A percentile compares a stretch with the other conserved stretches of the same genome.
Conservation (phyloP, 169 alveolate species). For the Eimeria maxima region DNA sequence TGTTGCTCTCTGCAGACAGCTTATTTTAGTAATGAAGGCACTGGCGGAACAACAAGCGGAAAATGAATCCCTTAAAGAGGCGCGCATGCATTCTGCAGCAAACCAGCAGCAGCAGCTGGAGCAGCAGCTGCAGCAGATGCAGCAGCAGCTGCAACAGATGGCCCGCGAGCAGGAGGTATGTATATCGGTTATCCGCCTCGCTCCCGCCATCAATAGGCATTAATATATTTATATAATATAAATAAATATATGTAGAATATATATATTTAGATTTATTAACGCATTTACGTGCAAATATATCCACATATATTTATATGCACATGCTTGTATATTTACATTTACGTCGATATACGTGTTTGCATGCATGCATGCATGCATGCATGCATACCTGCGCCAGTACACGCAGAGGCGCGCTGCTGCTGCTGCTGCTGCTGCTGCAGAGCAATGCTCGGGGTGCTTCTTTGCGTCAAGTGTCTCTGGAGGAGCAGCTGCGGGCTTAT, state of each 20-base stretch:
- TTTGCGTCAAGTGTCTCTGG: too few species aligned
- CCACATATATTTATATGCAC: not conserved
- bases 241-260: too few species aligned
- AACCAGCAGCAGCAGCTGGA: not conserved
- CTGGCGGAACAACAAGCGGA: slow-evolving; percentile 56
- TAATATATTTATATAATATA: too few species aligned
- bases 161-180: slow-evolving; percentile 45
- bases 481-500: too few species aligned
- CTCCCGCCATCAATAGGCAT: too few species aligned
- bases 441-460: too few species aligned
- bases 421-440: too few species aligned
- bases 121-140: slow-evolving; percentile 29
- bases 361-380: too few species aligned
- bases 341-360: not conserved
- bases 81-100: slow-evolving; percentile 5
- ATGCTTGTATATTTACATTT: not conserved
- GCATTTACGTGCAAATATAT: not conserved
- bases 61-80: slow-evolving; percentile 19
- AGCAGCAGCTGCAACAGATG: slow-evolving; percentile 56
- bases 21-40: slow-evolving; percentile 47
- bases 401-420: too few species aligned
- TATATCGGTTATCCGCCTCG: not conserved
- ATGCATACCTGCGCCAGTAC: too few species aligned
- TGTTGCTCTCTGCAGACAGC: slow-evolving; percentile 5
- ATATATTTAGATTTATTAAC: too few species aligned